A percentile compares a stretch with the other conserved stretches of the same genome.
phyloP scores from a whole-genome alignment of 345 rosid genomes.

The Sonneratia alba region DNA sequence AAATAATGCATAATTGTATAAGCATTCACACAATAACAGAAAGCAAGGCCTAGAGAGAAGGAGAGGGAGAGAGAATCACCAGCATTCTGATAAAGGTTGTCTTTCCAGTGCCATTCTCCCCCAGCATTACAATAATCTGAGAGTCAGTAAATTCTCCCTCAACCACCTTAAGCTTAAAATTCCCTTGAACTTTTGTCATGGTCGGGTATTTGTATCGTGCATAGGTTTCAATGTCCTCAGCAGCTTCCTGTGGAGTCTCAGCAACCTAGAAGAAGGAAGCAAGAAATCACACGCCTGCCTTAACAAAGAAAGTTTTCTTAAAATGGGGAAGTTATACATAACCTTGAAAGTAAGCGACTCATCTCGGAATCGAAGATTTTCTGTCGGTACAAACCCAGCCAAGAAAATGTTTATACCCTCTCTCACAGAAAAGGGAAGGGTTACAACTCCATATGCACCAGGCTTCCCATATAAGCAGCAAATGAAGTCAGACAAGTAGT shows the following conservation, averaged over 20 bases:
- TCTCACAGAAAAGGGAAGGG: constrained; percentile 95
- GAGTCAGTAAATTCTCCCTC: constrained; percentile 99
- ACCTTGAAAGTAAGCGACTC: constrained; percentile 95
- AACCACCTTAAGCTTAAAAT: constrained; percentile 57
- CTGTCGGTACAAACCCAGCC: constrained; percentile 97
- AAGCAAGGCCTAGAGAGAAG: not conserved
- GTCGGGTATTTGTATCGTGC: constrained; percentile 91
- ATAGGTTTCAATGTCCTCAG: constrained; percentile 87
- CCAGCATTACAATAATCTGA: constrained; percentile 93
- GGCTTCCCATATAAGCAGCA: constrained; percentile 98
- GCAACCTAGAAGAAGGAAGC: constrained; percentile 55
- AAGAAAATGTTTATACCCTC: constrained; percentile 95
- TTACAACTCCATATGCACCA: constrained; percentile 97
- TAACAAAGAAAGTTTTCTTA: not conserved
- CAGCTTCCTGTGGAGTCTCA: constrained; percentile 91
- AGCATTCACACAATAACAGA: not conserved
- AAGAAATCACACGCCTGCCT: constrained; percentile 5
- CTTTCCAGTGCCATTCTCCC: constrained; percentile 99
- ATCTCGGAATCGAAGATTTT: constrained; percentile 85
- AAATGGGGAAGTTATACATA: constrained; percentile 6
- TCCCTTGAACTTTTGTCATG: constrained; percentile 84
- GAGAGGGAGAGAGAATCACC: constrained; percentile 34
- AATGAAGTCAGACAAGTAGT: constrained; percentile 93
- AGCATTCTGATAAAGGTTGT: constrained; percentile 97
- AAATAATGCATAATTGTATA: not conserved